A percentile compares a stretch with the other conserved stretches of the same genome.
Conservation (phyloP, 306 rosid genomes). For the Cicer chorassanicum region DNA sequence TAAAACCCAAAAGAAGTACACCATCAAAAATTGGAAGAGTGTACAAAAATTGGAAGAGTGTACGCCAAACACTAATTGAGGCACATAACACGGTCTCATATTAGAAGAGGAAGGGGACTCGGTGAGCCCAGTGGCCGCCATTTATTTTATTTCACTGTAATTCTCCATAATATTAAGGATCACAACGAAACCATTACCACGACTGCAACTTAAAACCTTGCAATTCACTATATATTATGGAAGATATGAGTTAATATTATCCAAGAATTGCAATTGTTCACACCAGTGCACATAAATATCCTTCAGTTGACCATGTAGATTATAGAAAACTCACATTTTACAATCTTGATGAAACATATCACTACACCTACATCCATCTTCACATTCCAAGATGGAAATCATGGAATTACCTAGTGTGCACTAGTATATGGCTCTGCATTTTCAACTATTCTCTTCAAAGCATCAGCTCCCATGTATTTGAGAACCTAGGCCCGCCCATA, state of each 20-base stretch:
- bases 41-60: no score
- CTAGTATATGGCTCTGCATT: constrained; percentile 53
- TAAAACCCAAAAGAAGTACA: no score
- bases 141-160: no score
- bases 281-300: constrained; percentile 2
- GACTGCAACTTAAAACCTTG: neutral
- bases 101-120: no score
- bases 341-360: constrained; percentile 29
- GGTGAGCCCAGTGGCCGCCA: no score
- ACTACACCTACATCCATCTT: constrained; percentile 30
- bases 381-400: constrained; percentile 21
- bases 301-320: constrained; percentile 1
- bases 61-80: no score
- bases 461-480: constrained; percentile 54
- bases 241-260: neutral
- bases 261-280: constrained; percentile 12
- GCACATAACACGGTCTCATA: no score
- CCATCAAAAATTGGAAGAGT: no score
- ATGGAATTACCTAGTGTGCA: constrained; percentile 34
- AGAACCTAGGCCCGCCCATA: constrained; percentile 49
- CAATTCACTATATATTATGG: neutral
- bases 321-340: neutral
- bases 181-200: neutral
- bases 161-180: no score
- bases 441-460: constrained; percentile 54